Conservation (phyloP, 2,329 filamentous ascomycete genomes). For the Fusarium sp. region DNA sequence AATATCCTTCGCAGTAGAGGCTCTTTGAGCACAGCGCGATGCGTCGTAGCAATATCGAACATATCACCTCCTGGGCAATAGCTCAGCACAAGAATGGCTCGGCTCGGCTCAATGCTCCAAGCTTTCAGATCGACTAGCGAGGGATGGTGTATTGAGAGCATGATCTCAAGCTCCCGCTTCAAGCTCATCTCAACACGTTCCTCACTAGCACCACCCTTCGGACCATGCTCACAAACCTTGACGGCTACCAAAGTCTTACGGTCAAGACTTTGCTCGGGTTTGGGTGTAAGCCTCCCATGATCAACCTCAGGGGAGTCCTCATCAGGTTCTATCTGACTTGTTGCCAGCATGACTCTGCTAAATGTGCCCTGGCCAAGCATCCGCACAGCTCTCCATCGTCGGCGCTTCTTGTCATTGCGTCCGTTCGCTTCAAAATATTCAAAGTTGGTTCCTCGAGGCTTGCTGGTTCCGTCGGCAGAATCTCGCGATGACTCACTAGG, state of each 20-base stretch:
- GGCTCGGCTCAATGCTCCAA: constrained; percentile 84
- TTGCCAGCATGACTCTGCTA: constrained; percentile 91
- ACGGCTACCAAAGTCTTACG: constrained; percentile 90
- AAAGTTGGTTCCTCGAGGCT: constrained; percentile 55
- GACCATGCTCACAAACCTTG: constrained; percentile 95
- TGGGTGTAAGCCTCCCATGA: constrained; percentile 48
- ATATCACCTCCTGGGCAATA: constrained; percentile 96
- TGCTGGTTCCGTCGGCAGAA: constrained; percentile 55
- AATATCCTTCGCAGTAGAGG: constrained; percentile 85
- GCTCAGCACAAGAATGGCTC: constrained; percentile 86
- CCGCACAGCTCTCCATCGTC: constrained; percentile 83
- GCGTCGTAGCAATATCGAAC: constrained; percentile 87
- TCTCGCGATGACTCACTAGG: constrained; percentile 76
- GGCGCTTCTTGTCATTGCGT: constrained; percentile 74
- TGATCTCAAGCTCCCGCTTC: constrained; percentile 94
- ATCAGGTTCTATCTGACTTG: constrained; percentile 73
- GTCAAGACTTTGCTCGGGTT: constrained; percentile 55
- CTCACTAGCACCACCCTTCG: constrained; percentile 91
- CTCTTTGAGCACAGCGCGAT: constrained; percentile 75
- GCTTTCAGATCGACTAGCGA: constrained; percentile 92
- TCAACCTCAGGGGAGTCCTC: constrained; percentile 56
- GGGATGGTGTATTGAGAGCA: constrained; percentile 88
- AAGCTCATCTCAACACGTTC: constrained; percentile 93
- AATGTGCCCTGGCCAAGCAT: constrained; percentile 93
- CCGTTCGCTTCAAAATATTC: constrained; percentile 79